phyloP scores from a whole-genome alignment of 352 stramenopile genomes.

The Pythium coloratum region DNA sequence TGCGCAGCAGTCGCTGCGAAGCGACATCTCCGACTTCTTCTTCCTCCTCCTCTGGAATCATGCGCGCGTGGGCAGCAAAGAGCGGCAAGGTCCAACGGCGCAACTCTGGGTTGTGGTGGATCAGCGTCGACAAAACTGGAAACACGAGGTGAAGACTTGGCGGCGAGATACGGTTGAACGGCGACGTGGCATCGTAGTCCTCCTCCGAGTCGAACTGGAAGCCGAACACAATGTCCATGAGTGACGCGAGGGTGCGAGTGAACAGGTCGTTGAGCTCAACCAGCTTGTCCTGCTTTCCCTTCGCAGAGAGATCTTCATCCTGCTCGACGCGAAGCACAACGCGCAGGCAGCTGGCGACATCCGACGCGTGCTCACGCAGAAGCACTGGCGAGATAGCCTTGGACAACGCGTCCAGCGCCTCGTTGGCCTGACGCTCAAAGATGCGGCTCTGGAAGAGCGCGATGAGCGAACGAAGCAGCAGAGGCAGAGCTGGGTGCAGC shows the following conservation, averaged over 20 bases:
- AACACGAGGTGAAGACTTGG: slow-evolving; percentile 81
- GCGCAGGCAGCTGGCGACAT: slow-evolving; percentile 59
- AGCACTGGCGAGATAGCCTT: slow-evolving; percentile 61
- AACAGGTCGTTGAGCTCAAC: slow-evolving; percentile 51
- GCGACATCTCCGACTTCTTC: slow-evolving; percentile 85
- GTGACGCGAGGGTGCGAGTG: slow-evolving; percentile 47
- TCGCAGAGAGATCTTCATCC: slow-evolving; percentile 32
- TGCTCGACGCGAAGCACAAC: slow-evolving; percentile 49
- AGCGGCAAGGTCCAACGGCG: slow-evolving; percentile 73
- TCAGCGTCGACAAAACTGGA: slow-evolving; percentile 60
- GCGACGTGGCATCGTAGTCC: slow-evolving; percentile 67
- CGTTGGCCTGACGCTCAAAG: slow-evolving; percentile 45
- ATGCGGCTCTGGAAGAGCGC: slow-evolving; percentile 61
- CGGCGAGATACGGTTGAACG: slow-evolving; percentile 66
- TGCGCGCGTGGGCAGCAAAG: slow-evolving; percentile 76
- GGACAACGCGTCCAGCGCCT: slow-evolving; percentile 43
- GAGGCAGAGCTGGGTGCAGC: slow-evolving; percentile 71
- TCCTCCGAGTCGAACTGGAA: slow-evolving; percentile 80
- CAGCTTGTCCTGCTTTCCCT: slow-evolving; percentile 41
- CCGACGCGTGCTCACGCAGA: slow-evolving; percentile 66
- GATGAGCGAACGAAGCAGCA: slow-evolving; percentile 49
- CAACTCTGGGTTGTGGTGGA: slow-evolving; percentile 49
- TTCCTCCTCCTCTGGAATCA: slow-evolving; percentile 88
- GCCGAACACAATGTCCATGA: slow-evolving; percentile 83
- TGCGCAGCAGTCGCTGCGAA: slow-evolving; percentile 67